phyloP scores from a whole-genome alignment of 352 stramenopile genomes.

The Globisporangium radiosum region DNA sequence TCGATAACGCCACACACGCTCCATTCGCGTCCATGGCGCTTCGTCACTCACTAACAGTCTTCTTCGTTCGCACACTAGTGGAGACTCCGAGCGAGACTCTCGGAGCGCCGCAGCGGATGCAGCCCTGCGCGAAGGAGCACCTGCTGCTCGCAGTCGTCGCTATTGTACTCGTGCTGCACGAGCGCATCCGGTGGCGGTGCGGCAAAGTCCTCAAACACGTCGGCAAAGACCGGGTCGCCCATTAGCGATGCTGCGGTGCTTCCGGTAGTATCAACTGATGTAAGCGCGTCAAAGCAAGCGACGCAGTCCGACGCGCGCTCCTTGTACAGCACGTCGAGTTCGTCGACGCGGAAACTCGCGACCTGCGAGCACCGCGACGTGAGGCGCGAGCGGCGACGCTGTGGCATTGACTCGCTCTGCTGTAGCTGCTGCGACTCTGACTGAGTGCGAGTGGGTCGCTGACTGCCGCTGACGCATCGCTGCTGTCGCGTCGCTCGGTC shows the following conservation, averaged over 20 bases:
- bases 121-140: conserved; percentile 3
- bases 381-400: conserved; percentile 19
- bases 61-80: neutral
- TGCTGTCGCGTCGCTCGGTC: conserved; percentile 1
- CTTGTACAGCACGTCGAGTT: conserved; percentile 44
- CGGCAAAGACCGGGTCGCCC: conserved; percentile 31
- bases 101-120: conserved; percentile 22
- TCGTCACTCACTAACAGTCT: neutral
- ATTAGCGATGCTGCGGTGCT: conserved; percentile 13
- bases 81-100: conserved; percentile 29
- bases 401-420: conserved; percentile 1
- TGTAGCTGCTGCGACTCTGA: neutral
- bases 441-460: too few relatives aligned
- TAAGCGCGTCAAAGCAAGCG: neutral
- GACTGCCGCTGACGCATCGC: neutral
- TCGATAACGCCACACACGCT: neutral
- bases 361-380: conserved; percentile 26
- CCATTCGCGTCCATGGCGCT: neutral
- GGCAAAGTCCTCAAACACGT: conserved; percentile 51
- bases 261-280: neutral
- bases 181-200: conserved; percentile 45
- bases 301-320: conserved; percentile 17
- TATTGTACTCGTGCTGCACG: conserved; percentile 28
- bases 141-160: conserved; percentile 15
- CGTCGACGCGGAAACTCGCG: conserved; percentile 48